A percentile compares a stretch with the other conserved stretches of the same genome.
Evolutionary conservation across 1,284 basidiomycete genomes (phyloP).

Genomic region (Heliocybe sulcata): DNA sequence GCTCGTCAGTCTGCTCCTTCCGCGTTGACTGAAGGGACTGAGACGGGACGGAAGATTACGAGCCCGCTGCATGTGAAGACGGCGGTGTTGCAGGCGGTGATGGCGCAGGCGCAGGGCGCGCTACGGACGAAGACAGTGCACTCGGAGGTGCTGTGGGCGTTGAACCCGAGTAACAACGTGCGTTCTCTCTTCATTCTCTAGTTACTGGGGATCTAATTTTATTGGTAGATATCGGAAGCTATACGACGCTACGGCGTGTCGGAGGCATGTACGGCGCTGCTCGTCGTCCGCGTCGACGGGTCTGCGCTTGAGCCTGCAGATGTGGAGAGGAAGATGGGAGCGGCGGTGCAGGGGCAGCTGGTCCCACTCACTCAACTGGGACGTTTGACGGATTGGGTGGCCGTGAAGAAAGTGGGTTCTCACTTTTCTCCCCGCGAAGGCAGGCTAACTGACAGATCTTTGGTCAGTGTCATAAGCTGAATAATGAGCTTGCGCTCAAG

Average conservation of each 20-base stretch:
- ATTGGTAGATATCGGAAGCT: conserved; percentile 73
- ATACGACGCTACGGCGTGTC: conserved; percentile 81
- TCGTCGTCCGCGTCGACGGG: conserved; percentile 64
- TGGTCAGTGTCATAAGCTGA: conserved; percentile 70
- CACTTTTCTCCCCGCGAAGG: background rate
- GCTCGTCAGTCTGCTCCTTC: conserved; percentile 32
- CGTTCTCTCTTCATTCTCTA: conserved; percentile 10
- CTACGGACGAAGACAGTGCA: conserved; percentile 77
- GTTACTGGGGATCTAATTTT: conserved; percentile 1
- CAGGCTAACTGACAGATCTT: too few species aligned
- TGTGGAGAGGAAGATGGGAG: conserved; percentile 43
- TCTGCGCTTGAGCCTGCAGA: conserved; percentile 27
- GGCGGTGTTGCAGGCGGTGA: conserved; percentile 72
- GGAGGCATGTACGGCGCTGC: conserved; percentile 54
- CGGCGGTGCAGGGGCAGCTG: conserved; percentile 49
- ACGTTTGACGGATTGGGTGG: conserved; percentile 59
- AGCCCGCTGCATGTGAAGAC: conserved; percentile 73
- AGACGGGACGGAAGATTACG: conserved; percentile 48
- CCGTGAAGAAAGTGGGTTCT: conserved; percentile 60
- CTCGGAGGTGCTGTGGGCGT: conserved; percentile 78
- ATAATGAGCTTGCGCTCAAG: conserved; percentile 39
- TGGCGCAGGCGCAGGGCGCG: conserved; percentile 51
- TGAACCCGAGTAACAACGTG: conserved; percentile 84
- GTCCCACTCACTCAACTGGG: conserved; percentile 38
- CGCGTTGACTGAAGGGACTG: background rate